These are phyloP conservation scores for Porpolomopsis calyptriformis DNA, from an alignment of 768 basidiomycete genomes.

Conservation along the genomic window DNA sequence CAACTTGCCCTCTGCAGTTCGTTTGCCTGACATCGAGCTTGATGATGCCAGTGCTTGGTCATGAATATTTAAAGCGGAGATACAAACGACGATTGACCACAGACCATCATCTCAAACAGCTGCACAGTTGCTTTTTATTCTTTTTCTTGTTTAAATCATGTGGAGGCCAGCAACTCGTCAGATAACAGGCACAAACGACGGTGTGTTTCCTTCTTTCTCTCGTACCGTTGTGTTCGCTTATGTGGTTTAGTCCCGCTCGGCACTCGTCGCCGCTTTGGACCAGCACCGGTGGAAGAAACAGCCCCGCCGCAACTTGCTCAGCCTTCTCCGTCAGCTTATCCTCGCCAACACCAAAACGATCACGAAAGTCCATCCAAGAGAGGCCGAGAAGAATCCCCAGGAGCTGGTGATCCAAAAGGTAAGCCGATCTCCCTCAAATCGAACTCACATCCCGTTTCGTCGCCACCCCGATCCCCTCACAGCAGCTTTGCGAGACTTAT, in stretches of 20 bases:
- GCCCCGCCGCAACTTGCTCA: conserved; percentile 80
- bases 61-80: conserved; percentile 22
- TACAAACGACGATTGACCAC: conserved; percentile 14
- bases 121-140: neutral
- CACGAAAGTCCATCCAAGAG: conserved; percentile 46
- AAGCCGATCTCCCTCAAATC: conserved; percentile 32
- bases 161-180: conserved; percentile 85
- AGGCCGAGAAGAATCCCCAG: conserved; percentile 59
- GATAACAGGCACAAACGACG: conserved; percentile 89
- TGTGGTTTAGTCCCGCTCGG: conserved; percentile 62
- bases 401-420: conserved; percentile 59
- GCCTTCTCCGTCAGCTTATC: conserved; percentile 79
- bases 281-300: conserved; percentile 70
- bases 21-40: conserved; percentile 28
- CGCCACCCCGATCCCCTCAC: conserved; percentile 14
- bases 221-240: conserved; percentile 8
- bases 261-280: conserved; percentile 83
- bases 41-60: neutral
- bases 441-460: conserved; percentile 9
- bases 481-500: conserved; percentile 12
- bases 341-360: conserved; percentile 48
- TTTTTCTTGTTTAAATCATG: conserved; percentile 29
- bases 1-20: conserved; percentile 28
- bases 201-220: conserved; percentile 30
- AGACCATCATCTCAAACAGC: too few relatives aligned